Evolutionary conservation across 371 early-diverging fungal genomes (phyloP).

Genomic region (Mucor indicus): DNA sequence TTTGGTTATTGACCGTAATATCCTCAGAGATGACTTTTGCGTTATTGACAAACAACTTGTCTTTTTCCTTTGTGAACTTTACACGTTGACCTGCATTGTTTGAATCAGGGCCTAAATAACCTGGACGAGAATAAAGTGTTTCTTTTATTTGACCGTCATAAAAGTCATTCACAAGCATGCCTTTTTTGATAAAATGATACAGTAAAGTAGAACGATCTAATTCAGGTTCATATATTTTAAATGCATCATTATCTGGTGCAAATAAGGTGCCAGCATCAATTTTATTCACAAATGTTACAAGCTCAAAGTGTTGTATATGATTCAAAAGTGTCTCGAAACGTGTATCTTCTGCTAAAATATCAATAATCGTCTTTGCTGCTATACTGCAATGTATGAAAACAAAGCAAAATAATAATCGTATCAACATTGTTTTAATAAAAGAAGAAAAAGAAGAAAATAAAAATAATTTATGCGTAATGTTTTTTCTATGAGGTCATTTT

Average conservation of each 20-base stretch:
- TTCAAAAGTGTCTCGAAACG: slow-evolving; percentile 23
- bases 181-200: slow-evolving; percentile 42
- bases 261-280: slow-evolving; percentile 45
- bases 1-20: slow-evolving; percentile 33
- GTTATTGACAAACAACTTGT: slow-evolving; percentile 29
- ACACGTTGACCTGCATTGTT: slow-evolving; percentile 25
- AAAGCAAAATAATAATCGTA: not conserved
- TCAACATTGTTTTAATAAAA: not conserved
- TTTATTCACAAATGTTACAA: slow-evolving; percentile 20
- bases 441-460: not conserved
- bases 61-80: slow-evolving; percentile 31
- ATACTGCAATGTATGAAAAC: not conserved
- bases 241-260: slow-evolving; percentile 57
- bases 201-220: slow-evolving; percentile 32
- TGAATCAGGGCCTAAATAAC: slow-evolving; percentile 33
- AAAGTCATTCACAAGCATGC: slow-evolving; percentile 15
- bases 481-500: not conserved
- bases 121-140: slow-evolving; percentile 31
- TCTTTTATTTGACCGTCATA: slow-evolving; percentile 46
- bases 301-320: slow-evolving; percentile 20
- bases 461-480: not conserved
- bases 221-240: slow-evolving; percentile 19
- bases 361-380: slow-evolving; percentile 20
- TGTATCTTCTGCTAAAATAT: slow-evolving; percentile 24
- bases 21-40: slow-evolving; percentile 39